Evolutionary conservation across 129 eudicot genomes (phyloP).

Genomic region (Helichrysum umbraculigerum): DNA sequence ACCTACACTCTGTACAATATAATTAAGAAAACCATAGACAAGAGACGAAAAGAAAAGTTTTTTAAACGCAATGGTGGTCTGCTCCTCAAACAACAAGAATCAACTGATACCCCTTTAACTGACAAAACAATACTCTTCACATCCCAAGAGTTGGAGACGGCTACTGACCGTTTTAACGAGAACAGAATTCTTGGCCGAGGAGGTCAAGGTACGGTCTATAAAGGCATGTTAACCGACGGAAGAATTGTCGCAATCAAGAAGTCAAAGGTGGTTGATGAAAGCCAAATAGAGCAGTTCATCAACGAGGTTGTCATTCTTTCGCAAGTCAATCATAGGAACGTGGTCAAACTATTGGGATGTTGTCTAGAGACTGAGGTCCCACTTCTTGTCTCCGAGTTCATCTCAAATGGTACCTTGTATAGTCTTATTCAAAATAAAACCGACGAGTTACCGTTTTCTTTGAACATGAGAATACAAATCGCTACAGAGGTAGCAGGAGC

Average conservation of each 20-base stretch:
- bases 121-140: constrained; percentile 2
- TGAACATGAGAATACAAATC: not conserved
- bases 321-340: constrained; percentile 9
- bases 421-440: not conserved
- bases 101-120: constrained; percentile 20
- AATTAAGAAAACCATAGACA: constrained; percentile 6
- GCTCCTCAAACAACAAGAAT: constrained; percentile 33
- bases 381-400: not conserved
- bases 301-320: not conserved
- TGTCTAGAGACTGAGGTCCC: constrained; percentile 10
- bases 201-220: constrained; percentile 6
- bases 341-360: constrained; percentile 7
- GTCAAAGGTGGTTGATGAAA: not conserved
- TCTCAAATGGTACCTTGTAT: not conserved
- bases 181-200: constrained; percentile 11
- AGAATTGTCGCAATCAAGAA: constrained; percentile 3
- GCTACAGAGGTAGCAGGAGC: not conserved
- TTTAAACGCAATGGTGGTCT: constrained; percentile 40
- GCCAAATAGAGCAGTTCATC: constrained; percentile 3
- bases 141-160: not conserved
- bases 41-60: constrained; percentile 14
- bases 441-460: not conserved
- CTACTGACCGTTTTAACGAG: not conserved
- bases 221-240: not conserved
- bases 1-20: not conserved